Base-by-base conservation (phyloP, 2,329 filamentous ascomycete genomes). In the Pseudocercospora macadamiae region DNA sequence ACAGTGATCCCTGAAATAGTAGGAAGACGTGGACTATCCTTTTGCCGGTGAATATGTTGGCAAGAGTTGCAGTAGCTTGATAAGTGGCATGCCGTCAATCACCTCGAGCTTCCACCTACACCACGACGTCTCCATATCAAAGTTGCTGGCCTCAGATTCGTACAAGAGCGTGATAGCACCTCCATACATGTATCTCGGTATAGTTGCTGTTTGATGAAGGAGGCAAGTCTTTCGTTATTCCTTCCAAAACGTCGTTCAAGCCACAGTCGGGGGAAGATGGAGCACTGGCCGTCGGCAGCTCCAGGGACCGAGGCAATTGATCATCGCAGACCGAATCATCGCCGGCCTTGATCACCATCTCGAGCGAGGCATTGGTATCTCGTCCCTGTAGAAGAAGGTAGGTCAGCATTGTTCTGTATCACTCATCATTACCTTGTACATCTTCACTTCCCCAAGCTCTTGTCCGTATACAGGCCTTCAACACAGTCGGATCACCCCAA, bases 241-340 rank as follows among this genome's bases (percentile, higher is more conserved):
- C n/a, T n/a, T 45, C 18, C 19, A 21, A 12, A 21, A 25, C 2
- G 14, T 12, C 21, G 23, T 7, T 8, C 3, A 23, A 25, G 39
- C 39, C 21, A 45, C 12, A 9, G 16, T 10, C 16, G 2, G 9
- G 4, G 14, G 42, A 47, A 23, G 23, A 23, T 14, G 23, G n/a
- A 47, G 37, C 37, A 42, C 8, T 42, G 23, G 23, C 42, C 19
- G 23, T 5, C 6, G 18, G 8, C 9, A 45, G 42, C 23, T 26
- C 14, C 42, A 26, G 16, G 42, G 26, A 47, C 42, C 42, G 42
- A 47, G 42, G 42, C 42, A 47, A 47, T 28, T 47, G 19, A 16
- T 16, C 42, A 14, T n/a, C 42, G 42, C 42, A 26, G n/a, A 47
- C 42, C 42, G 42, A 47, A 47, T 14, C 42, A 47, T 16, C 42